Conservation (phyloP, 176 grass and related monocot genomes). For the Typha latifolia region DNA sequence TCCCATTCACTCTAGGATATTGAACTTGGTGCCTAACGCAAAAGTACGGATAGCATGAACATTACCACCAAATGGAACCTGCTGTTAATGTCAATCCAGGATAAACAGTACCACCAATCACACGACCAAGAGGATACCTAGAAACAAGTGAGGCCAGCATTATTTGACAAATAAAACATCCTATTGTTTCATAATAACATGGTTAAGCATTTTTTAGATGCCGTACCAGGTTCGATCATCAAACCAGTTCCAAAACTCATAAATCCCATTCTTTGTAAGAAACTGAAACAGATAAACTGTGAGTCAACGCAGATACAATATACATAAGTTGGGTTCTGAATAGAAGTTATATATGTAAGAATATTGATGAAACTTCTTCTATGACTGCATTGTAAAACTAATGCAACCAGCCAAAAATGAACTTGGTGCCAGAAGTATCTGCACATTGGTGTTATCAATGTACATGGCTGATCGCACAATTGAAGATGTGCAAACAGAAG, state of each 20-base stretch:
- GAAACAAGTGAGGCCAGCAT: slow-evolving; percentile 9
- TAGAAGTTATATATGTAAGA: too few species aligned
- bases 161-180: background rate
- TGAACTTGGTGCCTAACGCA: background rate
- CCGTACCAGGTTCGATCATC: slow-evolving; percentile 95
- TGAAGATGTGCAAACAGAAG: too few species aligned
- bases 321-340: background rate
- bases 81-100: slow-evolving; percentile 94
- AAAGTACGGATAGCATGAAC: background rate
- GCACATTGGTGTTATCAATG: too few species aligned
- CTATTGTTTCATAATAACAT: background rate
- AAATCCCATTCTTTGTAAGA: slow-evolving; percentile 98
- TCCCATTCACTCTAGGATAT: slow-evolving; percentile 1
- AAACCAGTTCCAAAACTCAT: slow-evolving; percentile 99
- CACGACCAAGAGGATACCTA: slow-evolving; percentile 98
- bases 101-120: slow-evolving; percentile 95
- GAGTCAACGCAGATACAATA: slow-evolving; percentile 20
- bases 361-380: too few species aligned
- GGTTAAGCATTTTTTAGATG: slow-evolving; percentile 4
- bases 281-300: slow-evolving; percentile 43
- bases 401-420: background rate
- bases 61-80: slow-evolving; percentile 90
- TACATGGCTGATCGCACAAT: too few species aligned
- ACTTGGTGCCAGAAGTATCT: background rate
- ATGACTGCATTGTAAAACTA: background rate